A percentile compares a stretch with the other conserved stretches of the same genome.
These are phyloP conservation scores for Phlyctochytrium planicorne DNA, from an alignment of 192 early-diverging fungal species.

Conservation along the genomic window DNA sequence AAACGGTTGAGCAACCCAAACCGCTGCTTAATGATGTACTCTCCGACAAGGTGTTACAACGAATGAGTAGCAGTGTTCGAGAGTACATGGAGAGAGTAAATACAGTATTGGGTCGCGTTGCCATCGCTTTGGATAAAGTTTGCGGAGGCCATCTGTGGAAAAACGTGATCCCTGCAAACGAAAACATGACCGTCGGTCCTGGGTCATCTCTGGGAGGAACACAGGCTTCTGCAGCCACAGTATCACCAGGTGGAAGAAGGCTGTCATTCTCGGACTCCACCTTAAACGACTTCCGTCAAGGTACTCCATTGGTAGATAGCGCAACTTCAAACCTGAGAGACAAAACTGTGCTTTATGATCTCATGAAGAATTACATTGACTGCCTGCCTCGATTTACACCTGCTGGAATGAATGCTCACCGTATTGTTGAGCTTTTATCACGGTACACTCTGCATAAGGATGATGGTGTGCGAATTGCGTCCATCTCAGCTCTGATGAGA, in stretches of 20 bases:
- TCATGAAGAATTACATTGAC: constrained; percentile 71
- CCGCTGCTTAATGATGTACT: constrained; percentile 32
- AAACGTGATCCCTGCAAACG: constrained; percentile 12
- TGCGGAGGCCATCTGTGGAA: constrained; percentile 37
- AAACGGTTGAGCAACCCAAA: neutral
- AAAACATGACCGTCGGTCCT: neutral
- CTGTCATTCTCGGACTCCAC: neutral
- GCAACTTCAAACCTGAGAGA: neutral
- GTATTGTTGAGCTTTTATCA: constrained; percentile 77
- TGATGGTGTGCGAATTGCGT: constrained; percentile 67
- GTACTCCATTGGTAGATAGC: neutral
- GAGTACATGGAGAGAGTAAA: constrained; percentile 70
- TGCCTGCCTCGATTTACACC: constrained; percentile 70
- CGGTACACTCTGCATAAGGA: constrained; percentile 86
- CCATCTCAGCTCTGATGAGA: constrained; percentile 63
- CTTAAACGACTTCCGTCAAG: neutral
- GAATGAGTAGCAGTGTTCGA: constrained; percentile 64
- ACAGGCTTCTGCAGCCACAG: neutral
- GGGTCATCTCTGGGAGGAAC: neutral
- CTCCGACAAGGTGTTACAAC: constrained; percentile 47
- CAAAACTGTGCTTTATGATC: constrained; percentile 22
- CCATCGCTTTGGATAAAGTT: constrained; percentile 58
- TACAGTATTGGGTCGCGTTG: constrained; percentile 59
- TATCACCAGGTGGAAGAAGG: neutral
- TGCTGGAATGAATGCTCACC: constrained; percentile 55